Base-by-base conservation (phyloP, 1,284 basidiomycete species). In the Neolentinus lepideus region DNA sequence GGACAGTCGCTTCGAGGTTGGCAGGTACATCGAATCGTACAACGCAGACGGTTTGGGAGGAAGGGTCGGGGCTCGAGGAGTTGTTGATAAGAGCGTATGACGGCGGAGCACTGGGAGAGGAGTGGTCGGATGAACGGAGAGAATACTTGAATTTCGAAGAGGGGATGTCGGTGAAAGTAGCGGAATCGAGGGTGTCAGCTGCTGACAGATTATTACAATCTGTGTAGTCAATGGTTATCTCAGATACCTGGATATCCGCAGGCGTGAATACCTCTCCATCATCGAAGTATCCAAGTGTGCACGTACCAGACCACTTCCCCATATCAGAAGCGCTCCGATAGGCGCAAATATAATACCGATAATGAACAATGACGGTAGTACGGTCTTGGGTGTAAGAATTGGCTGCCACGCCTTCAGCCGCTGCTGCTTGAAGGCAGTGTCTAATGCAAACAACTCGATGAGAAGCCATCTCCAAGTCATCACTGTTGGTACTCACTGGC, bases 341-440 rank as follows among this genome's bases (percentile, higher is more conserved):
- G 95, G 95, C 1, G 93, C 95, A 68, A 99, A 99, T 63, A 98
- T 75, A 63, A 98, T 78, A 52, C 92, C 96, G 64, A 98, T 85
- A 65, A 98, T 84, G 73, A 99, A 97, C 54, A 99, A 83, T 1
- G 94, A 96, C 3, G 97, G 97, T 11, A 99, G 80, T 14, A 99
- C 97, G 1, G 94, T 96, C 71, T 94, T 94, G 2, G 97, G 97
- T 0, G 96, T 98, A 45, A 99, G 81, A 68, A 99, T 98, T 19
- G 97, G 97, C 79, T 99, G 97, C 97, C 97, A 99, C 65, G 97
- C 97, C 76, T 98, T 98, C 67, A 99, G 83, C 56, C 97, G 91
- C 73, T 99, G 97, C 71, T 99, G 97, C 76, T 98, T 98, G 84
- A 98, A 98, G 47, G 96, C 96, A 53, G 96, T 99, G 74, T 98